Base-by-base conservation (phyloP, 805 yeast species). In the Cyberlindnera euphorbiiphila region DNA sequence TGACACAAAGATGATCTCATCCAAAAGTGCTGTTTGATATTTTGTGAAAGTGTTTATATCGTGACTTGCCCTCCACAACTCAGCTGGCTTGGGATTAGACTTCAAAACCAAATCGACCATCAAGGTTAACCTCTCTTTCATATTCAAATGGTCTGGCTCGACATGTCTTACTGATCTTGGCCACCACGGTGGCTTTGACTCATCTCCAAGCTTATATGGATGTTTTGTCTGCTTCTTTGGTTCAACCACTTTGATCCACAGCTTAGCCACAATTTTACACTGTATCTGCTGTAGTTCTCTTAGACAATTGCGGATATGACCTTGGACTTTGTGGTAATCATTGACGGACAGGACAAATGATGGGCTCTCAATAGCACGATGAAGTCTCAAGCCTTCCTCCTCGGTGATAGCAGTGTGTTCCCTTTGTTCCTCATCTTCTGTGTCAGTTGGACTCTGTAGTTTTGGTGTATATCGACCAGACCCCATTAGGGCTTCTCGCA, bases 101-200 rank as follows among this genome's bases (percentile, higher is more conserved):
- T 54, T 49, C 16, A 59, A 34, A 6, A 67, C 34, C 10, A 78
- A 64, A 10, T 60, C 45, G 22, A 71, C 59, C 52, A 84, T 57
- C 17, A 83, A 57, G 5, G 50, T 52, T 14, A 81, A 50, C 37
- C 93, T 61, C 48, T 78, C 81, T 1, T 59, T 61, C 52, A 78
- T 82, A 41, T 65, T 68, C 40, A 84, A 60, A 59, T 84, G 91
- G 53, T 82, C 91, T 0, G 91, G 91, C 51, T 83, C 89, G 29
- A 64, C 66, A 57, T 83, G 91, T 25, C 74, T 62, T 1, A 79
- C 72, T 10, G 45, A 39, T 0, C 29, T 25, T 0, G 89, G 89
- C 93, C 93, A 83, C 89, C 89, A 82, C 5, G 53, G 50, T 1
- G 91, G 93, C 44, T 65, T 72, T 10, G 71, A 48, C 0, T 18